phyloP scores from a whole-genome alignment of 1,284 basidiomycete genomes.

The Sparassis latifolia region DNA sequence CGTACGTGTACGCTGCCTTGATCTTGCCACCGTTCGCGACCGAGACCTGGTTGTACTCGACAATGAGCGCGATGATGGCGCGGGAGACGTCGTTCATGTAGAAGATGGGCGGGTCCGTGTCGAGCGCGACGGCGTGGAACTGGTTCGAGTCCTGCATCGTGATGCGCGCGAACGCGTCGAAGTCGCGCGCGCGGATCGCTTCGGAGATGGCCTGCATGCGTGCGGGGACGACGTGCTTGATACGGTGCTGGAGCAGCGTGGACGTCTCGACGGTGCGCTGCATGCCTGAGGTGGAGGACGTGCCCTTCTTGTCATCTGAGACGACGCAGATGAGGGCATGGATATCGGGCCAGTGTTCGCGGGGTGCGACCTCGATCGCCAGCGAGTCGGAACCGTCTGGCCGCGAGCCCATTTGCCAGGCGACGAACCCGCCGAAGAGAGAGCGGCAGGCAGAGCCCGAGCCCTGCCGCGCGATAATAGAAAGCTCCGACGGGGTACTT shows the following conservation, averaged over 20 bases:
- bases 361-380: conserved; percentile 84
- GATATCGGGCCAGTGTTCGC: conserved; percentile 90
- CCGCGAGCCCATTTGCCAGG: conserved; percentile 80
- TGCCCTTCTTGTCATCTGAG: conserved; percentile 95
- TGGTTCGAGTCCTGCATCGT: conserved; percentile 98
- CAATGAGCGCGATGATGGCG: conserved; percentile 79
- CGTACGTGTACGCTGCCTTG: conserved; percentile 95
- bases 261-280: conserved; percentile 95
- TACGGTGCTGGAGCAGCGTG: conserved; percentile 83
- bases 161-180: conserved; percentile 83
- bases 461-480: conserved; percentile 92
- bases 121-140: conserved; percentile 97
- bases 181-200: conserved; percentile 81
- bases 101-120: conserved; percentile 97
- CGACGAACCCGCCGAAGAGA: conserved; percentile 95
- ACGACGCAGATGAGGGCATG: conserved; percentile 98
- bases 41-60: conserved; percentile 90
- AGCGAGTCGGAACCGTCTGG: conserved; percentile 80
- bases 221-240: conserved; percentile 79
- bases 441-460: conserved; percentile 97
- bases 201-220: conserved; percentile 80
- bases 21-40: conserved; percentile 54
- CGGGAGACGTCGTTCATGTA: conserved; percentile 98
- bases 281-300: conserved; percentile 94
- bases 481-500: conserved; percentile 64